Evolutionary conservation across 495 filamentous ascomycete genomes (phyloP), one percentile per base, ranked within the genome.

Genomic region (Hypomontagnella submonticulosa): DNA sequence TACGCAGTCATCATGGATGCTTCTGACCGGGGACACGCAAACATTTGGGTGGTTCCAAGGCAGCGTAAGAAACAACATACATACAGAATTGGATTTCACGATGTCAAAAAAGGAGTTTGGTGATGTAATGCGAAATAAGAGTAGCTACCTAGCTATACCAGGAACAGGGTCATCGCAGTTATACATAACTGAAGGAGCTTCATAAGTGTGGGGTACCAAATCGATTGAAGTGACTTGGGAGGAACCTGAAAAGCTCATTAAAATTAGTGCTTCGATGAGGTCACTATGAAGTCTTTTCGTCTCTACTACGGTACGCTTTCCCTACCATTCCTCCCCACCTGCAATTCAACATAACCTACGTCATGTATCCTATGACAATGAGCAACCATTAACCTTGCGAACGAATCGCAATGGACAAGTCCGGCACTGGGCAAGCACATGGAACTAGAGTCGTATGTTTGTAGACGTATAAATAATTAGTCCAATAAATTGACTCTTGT

Each of bases 351-450:
- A 68, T 51, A 16, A 37, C 1, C 57, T 69, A 64, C 66, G 66
- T 69, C 66, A 69, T 69, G 27, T 54, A 69, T 69, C 60, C 64
- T 56, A 49, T 69, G 66, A 57, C 50, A 57, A 69, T 63, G 32
- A 57, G 43, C 44, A 62, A 50, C 47, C 34, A 58, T 51, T 30
- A 57, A 58, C 57, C 53, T 41, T 42, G 48, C 16, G 41, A 59
- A 50, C 65, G 58, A 67, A 61, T 67, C 53, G 54, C 44, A 30
- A 43, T 52, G 43, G 40, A 5, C 23, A 49, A 15, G 12, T 8
- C n/a, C 4, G 44, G 58, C 53, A 67, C n/a, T n/a, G n/a, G n/a
- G n/a, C n/a, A n/a, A 53, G 53, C 47, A 58, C 47, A 33, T 50
- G 6, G 40, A 42, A 33, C 27, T 43, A 51, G 49, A 43, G 58